Conservation (phyloP, 1,284 basidiomycete species). For the Puccinia triticina region DNA sequence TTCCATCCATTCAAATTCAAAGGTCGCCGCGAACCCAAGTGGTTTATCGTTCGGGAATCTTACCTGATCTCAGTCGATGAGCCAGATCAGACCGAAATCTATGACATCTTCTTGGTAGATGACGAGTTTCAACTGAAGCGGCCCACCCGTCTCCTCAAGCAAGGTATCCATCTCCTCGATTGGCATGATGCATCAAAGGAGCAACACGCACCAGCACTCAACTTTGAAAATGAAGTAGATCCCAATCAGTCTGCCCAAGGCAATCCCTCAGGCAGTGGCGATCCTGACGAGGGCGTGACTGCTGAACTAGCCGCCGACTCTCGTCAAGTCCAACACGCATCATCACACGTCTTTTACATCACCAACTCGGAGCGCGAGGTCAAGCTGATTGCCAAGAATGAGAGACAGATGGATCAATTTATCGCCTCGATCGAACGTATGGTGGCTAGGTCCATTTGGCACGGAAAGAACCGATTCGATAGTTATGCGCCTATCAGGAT, state of each 20-base stretch:
- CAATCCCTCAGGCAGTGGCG: slow-evolving; percentile 18
- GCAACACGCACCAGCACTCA: slow-evolving; percentile 33
- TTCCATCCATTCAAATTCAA: slow-evolving; percentile 67
- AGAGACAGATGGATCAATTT: slow-evolving; percentile 98
- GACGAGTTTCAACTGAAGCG: slow-evolving; percentile 81
- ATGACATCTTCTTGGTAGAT: slow-evolving; percentile 94
- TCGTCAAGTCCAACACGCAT: slow-evolving; percentile 57
- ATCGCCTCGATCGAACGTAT: slow-evolving; percentile 87
- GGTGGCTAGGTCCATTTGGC: slow-evolving; percentile 76
- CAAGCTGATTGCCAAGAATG: slow-evolving; percentile 84
- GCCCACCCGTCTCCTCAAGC: slow-evolving; percentile 61
- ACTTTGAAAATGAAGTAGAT: slow-evolving; percentile 26
- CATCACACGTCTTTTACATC: slow-evolving; percentile 88
- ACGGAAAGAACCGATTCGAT: slow-evolving; percentile 80
- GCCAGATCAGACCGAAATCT: slow-evolving; percentile 77
- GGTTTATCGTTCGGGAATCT: slow-evolving; percentile 92
- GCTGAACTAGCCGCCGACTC: slow-evolving; percentile 55
- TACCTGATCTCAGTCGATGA: slow-evolving; percentile 87
- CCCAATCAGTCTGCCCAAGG: slow-evolving; percentile 25
- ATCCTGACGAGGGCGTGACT: slow-evolving; percentile 63
- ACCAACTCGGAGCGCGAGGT: slow-evolving; percentile 86
- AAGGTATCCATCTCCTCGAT: slow-evolving; percentile 58
- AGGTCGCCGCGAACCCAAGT: slow-evolving; percentile 73
- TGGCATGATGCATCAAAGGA: slow-evolving; percentile 52
- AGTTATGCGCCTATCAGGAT: slow-evolving; percentile 91